These are phyloP conservation scores for Tetradesmus obliquus DNA, from an alignment of 139 green algal genomes.

Conservation along the genomic window DNA sequence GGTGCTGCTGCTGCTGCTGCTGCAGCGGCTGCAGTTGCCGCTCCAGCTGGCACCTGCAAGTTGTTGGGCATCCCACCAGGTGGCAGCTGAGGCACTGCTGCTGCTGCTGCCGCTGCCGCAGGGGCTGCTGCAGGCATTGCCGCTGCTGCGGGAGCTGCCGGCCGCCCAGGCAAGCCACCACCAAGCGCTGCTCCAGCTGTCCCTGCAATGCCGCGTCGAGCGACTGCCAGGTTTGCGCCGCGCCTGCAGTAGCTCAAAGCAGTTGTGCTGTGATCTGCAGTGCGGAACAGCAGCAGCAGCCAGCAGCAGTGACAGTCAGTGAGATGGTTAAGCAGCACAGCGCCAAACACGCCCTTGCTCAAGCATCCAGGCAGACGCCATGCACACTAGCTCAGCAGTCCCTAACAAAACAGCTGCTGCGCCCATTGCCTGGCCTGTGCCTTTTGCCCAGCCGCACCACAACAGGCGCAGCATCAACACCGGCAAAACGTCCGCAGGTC, in stretches of 20 bases:
- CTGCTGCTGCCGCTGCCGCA: not conserved
- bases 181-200: not conserved
- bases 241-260: not conserved
- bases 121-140: not conserved
- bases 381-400: no score
- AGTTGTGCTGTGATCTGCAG: not conserved
- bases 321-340: no score
- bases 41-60: not conserved
- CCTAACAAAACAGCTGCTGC: no score
- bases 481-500: no score
- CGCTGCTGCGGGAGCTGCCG: no score
- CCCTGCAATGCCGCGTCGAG: not conserved
- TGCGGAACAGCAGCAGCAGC: not conserved
- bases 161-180: not conserved
- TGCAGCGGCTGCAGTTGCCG: not conserved
- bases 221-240: not conserved
- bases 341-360: no score
- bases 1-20: no score
- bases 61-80: no score
- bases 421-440: no score
- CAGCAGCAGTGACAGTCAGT: not conserved
- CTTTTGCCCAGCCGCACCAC: no score
- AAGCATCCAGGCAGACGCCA: no score
- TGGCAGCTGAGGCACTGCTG: not conserved
- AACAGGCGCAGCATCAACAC: no score